These are phyloP conservation scores for Spergularia bocconei DNA, from an alignment of 148 eudicot genomes.

Conservation along the genomic window DNA sequence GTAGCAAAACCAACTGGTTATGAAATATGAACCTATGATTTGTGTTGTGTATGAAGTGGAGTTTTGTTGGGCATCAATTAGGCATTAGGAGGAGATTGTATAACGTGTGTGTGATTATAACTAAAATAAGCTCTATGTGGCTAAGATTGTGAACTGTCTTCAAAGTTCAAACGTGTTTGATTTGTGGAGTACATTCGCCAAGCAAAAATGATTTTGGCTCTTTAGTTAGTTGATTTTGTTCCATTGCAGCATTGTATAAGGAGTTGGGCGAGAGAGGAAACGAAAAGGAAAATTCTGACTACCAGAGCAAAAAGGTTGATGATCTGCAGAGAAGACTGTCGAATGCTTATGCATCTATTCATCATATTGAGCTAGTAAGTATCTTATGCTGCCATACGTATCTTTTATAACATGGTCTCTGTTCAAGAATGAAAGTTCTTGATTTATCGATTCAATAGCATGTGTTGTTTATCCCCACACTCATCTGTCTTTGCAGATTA, in stretches of 20 bases:
- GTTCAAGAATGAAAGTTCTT: background rate
- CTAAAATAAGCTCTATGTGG: too few relatives aligned
- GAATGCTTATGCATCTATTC: constrained; percentile 61
- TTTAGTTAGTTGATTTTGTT: background rate
- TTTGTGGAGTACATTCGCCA: background rate
- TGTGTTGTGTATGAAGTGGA: background rate
- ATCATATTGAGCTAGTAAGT: constrained; percentile 80
- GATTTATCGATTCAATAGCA: background rate
- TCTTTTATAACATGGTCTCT: background rate
- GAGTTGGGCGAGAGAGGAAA: constrained; percentile 70
- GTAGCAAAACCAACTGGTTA: background rate
- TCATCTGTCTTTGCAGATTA: constrained; percentile 44
- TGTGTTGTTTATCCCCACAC: background rate
- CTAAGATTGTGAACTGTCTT: too few relatives aligned
- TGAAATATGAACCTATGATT: background rate
- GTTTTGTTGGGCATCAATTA: background rate
- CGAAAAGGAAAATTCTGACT: constrained; percentile 70
- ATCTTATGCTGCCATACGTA: background rate
- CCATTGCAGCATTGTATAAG: constrained; percentile 67
- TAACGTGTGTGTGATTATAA: too few relatives aligned
- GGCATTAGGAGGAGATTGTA: background rate
- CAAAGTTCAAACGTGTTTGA: background rate
- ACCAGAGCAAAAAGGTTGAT: constrained; percentile 60
- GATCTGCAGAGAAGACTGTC: constrained; percentile 72
- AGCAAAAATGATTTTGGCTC: background rate